These are phyloP conservation scores for Hypholoma sublateritium DNA, from an alignment of 768 basidiomycete genomes.

Conservation along the genomic window DNA sequence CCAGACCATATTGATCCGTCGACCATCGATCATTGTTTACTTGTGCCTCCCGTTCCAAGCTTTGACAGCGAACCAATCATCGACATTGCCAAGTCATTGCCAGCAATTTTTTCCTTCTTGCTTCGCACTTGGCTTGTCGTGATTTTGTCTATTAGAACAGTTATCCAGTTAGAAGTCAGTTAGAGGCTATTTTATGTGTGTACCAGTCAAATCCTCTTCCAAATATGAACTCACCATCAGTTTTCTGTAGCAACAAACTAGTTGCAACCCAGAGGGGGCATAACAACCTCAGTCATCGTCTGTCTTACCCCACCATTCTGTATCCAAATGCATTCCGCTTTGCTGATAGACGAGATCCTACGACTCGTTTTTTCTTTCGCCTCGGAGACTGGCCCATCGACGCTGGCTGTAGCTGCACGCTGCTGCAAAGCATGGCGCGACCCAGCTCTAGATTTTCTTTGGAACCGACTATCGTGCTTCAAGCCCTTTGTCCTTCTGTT, in stretches of 20 bases:
- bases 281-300: not conserved
- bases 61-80: slow-evolving; percentile 14
- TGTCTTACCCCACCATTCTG: not conserved
- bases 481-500: slow-evolving; percentile 41
- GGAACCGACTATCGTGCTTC: slow-evolving; percentile 41
- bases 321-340: slow-evolving; percentile 33
- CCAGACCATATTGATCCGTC: not conserved
- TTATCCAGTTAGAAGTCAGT: not conserved
- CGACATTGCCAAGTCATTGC: not conserved
- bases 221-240: too few species aligned
- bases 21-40: slow-evolving; percentile 10
- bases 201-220: too few species aligned
- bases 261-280: too few species aligned
- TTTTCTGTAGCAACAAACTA: too few species aligned
- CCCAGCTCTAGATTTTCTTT: slow-evolving; percentile 47
- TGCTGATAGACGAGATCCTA: slow-evolving; percentile 52
- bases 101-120: slow-evolving; percentile 2
- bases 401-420: slow-evolving; percentile 37
- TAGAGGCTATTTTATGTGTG: too few species aligned
- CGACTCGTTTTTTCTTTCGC: slow-evolving; percentile 38
- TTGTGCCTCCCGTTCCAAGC: slow-evolving; percentile 4
- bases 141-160: not conserved
- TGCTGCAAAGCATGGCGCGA: slow-evolving; percentile 47
- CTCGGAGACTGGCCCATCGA: slow-evolving; percentile 24
- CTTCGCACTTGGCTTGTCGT: not conserved